These are phyloP conservation scores for Globisporangium okanoganense DNA, from an alignment of 352 stramenopile species.

Conservation along the genomic window DNA sequence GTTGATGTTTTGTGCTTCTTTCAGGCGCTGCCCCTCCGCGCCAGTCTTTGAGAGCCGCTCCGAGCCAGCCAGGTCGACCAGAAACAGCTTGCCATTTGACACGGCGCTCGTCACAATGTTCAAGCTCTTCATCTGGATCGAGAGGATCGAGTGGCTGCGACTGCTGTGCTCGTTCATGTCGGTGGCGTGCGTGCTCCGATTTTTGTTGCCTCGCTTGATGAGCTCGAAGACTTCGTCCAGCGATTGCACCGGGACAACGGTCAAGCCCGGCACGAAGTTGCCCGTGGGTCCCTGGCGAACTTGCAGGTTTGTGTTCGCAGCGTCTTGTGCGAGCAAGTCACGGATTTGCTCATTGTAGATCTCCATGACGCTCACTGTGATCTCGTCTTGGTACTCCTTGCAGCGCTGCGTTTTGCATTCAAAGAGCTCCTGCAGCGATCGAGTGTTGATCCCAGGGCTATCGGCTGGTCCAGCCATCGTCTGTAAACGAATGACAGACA, in stretches of 20 bases:
- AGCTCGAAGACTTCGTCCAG: conserved; percentile 83
- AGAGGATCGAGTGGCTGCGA: conserved; percentile 87
- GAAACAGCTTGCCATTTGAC: conserved; percentile 75
- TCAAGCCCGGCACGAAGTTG: conserved; percentile 84
- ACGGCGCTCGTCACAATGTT: conserved; percentile 77
- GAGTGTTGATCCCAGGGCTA: conserved; percentile 80
- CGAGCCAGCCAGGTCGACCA: conserved; percentile 89
- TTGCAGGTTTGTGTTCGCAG: conserved; percentile 75
- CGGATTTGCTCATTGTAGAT: conserved; percentile 97
- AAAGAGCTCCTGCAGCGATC: conserved; percentile 83
- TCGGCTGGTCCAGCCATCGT: conserved; percentile 76
- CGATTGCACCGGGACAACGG: conserved; percentile 63
- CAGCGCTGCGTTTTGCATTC: conserved; percentile 55
- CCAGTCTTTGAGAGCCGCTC: conserved; percentile 89
- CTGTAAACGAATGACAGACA: conserved; percentile 3
- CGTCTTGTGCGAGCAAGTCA: conserved; percentile 89
- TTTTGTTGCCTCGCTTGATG: conserved; percentile 85
- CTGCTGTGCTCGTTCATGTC: conserved; percentile 91
- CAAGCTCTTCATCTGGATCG: conserved; percentile 76
- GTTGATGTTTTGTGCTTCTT: conserved; percentile 94
- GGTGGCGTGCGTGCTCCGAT: conserved; percentile 79
- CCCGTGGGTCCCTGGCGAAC: conserved; percentile 77
- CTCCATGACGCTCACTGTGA: conserved; percentile 93
- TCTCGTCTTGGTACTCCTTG: conserved; percentile 80
- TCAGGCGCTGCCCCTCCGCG: conserved; percentile 79